Percentiles rank a stretch among this genome's conserved stretches.
These are phyloP conservation scores for Metarhizium rileyi DNA, from an alignment of 2,329 filamentous ascomycete genomes.

Conservation along the genomic window DNA sequence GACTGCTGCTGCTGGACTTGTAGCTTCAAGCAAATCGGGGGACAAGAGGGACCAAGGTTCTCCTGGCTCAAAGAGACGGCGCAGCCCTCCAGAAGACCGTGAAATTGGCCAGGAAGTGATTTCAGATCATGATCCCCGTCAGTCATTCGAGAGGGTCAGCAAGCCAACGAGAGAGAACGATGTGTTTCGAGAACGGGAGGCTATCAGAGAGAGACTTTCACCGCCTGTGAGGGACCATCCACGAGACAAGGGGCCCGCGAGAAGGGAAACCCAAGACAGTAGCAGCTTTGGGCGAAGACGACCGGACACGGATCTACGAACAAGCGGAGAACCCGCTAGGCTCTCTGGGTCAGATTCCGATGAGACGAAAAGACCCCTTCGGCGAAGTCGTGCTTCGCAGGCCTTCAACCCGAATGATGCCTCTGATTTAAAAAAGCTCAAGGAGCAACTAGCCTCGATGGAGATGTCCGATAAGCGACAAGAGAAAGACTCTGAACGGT, in stretches of 20 bases:
- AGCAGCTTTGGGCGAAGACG: slow-evolving; percentile 17
- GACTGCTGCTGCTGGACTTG: slow-evolving; percentile 37
- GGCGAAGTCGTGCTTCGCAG: slow-evolving; percentile 27
- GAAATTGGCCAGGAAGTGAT: slow-evolving; percentile 14
- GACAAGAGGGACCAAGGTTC: slow-evolving; percentile 27
- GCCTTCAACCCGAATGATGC: slow-evolving; percentile 45
- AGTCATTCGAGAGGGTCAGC: slow-evolving; percentile 5
- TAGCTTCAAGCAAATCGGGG: slow-evolving; percentile 25
- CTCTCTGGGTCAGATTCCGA: slow-evolving; percentile 30
- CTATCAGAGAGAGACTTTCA: not conserved
- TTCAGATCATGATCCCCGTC: slow-evolving; percentile 10
- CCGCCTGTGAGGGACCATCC: slow-evolving; percentile 24
- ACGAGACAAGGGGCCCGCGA: slow-evolving; percentile 17
- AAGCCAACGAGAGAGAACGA: slow-evolving; percentile 1
- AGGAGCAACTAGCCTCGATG: slow-evolving; percentile 39
- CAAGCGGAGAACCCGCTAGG: slow-evolving; percentile 21
- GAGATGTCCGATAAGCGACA: slow-evolving; percentile 16
- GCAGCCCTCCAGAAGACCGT: slow-evolving; percentile 23
- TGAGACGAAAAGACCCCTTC: slow-evolving; percentile 26
- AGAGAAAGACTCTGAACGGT: slow-evolving; percentile 1
- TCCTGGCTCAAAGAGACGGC: slow-evolving; percentile 18
- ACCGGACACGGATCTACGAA: not conserved
- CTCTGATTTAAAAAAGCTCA: slow-evolving; percentile 37
- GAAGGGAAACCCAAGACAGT: not conserved
- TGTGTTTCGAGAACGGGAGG: not conserved